These are phyloP conservation scores for Daldinia decipiens DNA, from an alignment of 495 filamentous ascomycete genomes.

Conservation along the genomic window DNA sequence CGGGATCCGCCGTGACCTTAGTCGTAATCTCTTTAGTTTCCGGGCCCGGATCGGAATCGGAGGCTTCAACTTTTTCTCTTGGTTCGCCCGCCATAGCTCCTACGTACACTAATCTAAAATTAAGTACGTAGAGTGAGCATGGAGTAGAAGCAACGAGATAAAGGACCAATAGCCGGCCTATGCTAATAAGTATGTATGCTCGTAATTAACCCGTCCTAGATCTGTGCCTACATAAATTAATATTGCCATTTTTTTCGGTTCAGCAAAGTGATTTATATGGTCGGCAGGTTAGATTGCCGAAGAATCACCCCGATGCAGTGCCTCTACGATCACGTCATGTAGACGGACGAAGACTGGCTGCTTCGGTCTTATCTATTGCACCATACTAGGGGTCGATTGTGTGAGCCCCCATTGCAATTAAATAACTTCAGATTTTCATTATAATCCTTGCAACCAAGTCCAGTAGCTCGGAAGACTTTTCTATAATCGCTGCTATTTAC, in stretches of 20 bases:
- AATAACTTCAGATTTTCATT: background rate
- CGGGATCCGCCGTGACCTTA: slow-evolving; percentile 5
- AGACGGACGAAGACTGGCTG: slow-evolving; percentile 28
- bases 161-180: background rate
- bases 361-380: slow-evolving; percentile 40
- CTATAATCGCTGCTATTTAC: background rate
- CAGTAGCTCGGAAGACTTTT: background rate
- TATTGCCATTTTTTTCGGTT: background rate
- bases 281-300: background rate
- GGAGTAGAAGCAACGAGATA: background rate
- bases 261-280: slow-evolving; percentile 10
- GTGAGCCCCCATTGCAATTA: background rate
- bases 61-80: slow-evolving; percentile 11
- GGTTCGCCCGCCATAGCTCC: slow-evolving; percentile 19
- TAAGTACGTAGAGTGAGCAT: background rate
- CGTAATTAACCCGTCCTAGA: background rate
- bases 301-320: slow-evolving; percentile 8
- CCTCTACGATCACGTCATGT: slow-evolving; percentile 36
- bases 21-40: slow-evolving; percentile 14
- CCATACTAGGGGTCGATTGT: slow-evolving; percentile 37
- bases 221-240: background rate
- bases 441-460: background rate
- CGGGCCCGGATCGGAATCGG: slow-evolving; percentile 20
- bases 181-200: no score
- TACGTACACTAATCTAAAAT: background rate